These are phyloP conservation scores for Cyberlindnera sargentensis DNA, from an alignment of 805 yeast species.

Conservation along the genomic window DNA sequence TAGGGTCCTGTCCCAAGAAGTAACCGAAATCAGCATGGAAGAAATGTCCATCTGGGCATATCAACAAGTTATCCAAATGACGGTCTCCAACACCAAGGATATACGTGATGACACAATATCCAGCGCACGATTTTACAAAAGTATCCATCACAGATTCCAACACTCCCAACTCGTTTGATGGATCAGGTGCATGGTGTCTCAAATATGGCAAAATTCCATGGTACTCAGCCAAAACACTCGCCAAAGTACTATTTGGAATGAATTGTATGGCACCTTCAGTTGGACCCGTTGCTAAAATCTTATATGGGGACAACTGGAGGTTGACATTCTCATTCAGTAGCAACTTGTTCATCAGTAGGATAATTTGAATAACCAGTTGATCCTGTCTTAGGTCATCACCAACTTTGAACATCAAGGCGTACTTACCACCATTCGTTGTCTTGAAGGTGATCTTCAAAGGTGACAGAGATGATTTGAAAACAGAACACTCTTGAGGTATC, in stretches of 20 bases:
- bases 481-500: slow-evolving; percentile 71
- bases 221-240: slow-evolving; percentile 62
- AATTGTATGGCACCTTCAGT: slow-evolving; percentile 91
- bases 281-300: slow-evolving; percentile 84
- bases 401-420: slow-evolving; percentile 85
- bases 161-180: slow-evolving; percentile 27
- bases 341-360: slow-evolving; percentile 83
- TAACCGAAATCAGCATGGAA: slow-evolving; percentile 99
- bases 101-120: slow-evolving; percentile 94
- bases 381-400: slow-evolving; percentile 96
- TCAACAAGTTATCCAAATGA: slow-evolving; percentile 82
- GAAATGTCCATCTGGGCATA: slow-evolving; percentile 79
- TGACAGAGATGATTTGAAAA: slow-evolving; percentile 84
- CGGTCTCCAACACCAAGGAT: slow-evolving; percentile 95
- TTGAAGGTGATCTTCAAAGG: slow-evolving; percentile 81
- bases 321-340: slow-evolving; percentile 87
- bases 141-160: slow-evolving; percentile 73
- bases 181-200: slow-evolving; percentile 56
- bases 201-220: slow-evolving; percentile 75
- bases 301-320: slow-evolving; percentile 79
- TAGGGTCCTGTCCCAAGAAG: slow-evolving; percentile 93
- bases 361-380: slow-evolving; percentile 92
- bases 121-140: slow-evolving; percentile 92
- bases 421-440: slow-evolving; percentile 44
- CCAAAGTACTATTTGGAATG: slow-evolving; percentile 87